Evolutionary conservation across 805 yeast species (phyloP).

Genomic region (Hanseniaspora mollemarum): DNA sequence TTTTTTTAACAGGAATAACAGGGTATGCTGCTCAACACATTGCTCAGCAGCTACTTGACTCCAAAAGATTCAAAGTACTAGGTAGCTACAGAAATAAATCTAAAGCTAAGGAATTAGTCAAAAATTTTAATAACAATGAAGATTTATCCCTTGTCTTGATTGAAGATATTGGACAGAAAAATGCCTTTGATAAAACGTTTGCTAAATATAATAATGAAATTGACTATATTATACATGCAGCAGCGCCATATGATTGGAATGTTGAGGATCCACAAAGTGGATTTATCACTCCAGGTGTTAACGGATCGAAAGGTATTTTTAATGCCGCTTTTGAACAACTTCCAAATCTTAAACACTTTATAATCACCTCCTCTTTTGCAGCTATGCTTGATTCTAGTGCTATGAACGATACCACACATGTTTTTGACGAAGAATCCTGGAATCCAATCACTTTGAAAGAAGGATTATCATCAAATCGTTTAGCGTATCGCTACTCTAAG

Average conservation of each 20-base stretch:
- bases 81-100: constrained; percentile 37
- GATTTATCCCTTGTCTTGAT: constrained; percentile 27
- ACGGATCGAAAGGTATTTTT: constrained; percentile 38
- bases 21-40: constrained; percentile 41
- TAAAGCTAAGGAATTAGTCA: constrained; percentile 32
- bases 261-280: constrained; percentile 35
- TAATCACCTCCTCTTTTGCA: constrained; percentile 40
- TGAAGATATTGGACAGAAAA: constrained; percentile 24
- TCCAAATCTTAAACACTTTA: constrained; percentile 34
- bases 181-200: constrained; percentile 37
- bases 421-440: constrained; percentile 27
- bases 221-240: constrained; percentile 36
- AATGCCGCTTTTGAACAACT: constrained; percentile 33
- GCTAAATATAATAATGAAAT: constrained; percentile 31
- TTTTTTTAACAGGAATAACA: constrained; percentile 33
- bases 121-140: constrained; percentile 11
- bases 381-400: constrained; percentile 30
- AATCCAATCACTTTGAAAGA: constrained; percentile 23
- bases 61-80: constrained; percentile 32
- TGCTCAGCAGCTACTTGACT: constrained; percentile 30
- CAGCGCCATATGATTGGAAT: constrained; percentile 34
- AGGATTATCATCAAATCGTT: constrained; percentile 18
- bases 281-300: constrained; percentile 39
- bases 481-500: constrained; percentile 39
- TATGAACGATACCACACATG: constrained; percentile 16